Evolutionary conservation across 139 green algal species (phyloP).

Genomic region (Picochlorum sp.): DNA sequence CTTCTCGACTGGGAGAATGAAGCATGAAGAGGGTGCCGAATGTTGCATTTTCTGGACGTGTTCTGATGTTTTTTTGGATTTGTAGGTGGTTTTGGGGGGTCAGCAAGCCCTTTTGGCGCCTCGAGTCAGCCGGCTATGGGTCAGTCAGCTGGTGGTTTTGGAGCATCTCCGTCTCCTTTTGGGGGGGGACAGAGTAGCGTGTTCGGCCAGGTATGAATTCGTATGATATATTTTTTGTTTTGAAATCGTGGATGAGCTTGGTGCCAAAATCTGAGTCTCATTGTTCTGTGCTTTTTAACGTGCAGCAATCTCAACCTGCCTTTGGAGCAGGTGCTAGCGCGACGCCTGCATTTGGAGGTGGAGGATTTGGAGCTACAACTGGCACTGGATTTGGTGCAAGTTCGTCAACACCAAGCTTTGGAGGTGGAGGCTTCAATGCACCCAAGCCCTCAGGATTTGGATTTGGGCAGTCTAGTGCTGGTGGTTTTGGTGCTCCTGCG

Average conservation of each 20-base stretch:
- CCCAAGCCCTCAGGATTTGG: constrained; percentile 5
- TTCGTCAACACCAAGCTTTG: background rate
- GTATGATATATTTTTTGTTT: background rate
- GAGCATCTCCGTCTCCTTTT: constrained; percentile 19
- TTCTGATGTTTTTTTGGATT: background rate
- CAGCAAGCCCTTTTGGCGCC: constrained; percentile 11
- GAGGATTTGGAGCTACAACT: constrained; percentile 19
- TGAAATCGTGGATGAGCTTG: background rate
- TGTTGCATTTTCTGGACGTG: background rate
- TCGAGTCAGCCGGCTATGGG: constrained; percentile 19
- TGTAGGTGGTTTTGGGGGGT: constrained; percentile 13
- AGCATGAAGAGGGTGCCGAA: too few species aligned
- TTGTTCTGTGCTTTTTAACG: constrained; percentile 9
- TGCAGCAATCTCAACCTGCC: constrained; percentile 6
- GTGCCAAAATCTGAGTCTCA: background rate
- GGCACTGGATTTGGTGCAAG: background rate
- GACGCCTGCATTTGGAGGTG: constrained; percentile 6
- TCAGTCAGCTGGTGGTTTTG: constrained; percentile 7
- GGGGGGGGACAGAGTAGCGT: constrained; percentile 11
- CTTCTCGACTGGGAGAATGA: too few species aligned
- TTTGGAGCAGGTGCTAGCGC: constrained; percentile 32
- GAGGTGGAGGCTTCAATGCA: background rate
- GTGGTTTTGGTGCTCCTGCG: constrained; percentile 34
- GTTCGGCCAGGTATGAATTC: constrained; percentile 18
- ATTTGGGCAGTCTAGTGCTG: background rate